Evolutionary conservation across 2,329 filamentous ascomycete genomes (phyloP).

Genomic region (Bisporella sp.): DNA sequence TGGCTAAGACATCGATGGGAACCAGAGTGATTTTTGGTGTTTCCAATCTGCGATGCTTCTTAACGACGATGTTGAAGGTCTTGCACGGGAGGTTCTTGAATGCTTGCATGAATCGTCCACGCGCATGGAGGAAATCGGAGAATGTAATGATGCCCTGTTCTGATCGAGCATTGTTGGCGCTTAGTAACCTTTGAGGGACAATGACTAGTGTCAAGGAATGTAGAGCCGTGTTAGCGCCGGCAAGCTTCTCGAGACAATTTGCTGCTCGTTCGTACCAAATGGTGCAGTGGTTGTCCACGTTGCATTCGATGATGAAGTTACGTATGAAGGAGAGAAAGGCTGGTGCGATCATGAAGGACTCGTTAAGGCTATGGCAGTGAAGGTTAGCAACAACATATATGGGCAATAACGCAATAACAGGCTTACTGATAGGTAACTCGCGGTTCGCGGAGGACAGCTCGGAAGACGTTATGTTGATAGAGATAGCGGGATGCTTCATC

Average conservation of each 20-base stretch:
- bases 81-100: slow-evolving; percentile 15
- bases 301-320: slow-evolving; percentile 18
- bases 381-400: too few species aligned
- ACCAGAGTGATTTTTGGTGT: not conserved
- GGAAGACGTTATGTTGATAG: slow-evolving; percentile 19
- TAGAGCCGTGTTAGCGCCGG: slow-evolving; percentile 10
- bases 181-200: slow-evolving; percentile 7
- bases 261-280: slow-evolving; percentile 15
- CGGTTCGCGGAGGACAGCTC: slow-evolving; percentile 13
- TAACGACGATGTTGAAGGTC: slow-evolving; percentile 19
- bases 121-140: slow-evolving; percentile 17
- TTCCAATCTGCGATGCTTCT: slow-evolving; percentile 6
- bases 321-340: slow-evolving; percentile 9
- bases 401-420: not conserved
- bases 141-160: slow-evolving; percentile 16
- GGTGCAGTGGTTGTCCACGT: slow-evolving; percentile 10
- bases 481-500: slow-evolving; percentile 17
- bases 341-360: not conserved
- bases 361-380: not conserved
- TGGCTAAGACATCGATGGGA: not conserved
- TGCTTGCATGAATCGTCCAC: slow-evolving; percentile 13
- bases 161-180: slow-evolving; percentile 9
- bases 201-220: slow-evolving; percentile 17
- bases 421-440: not conserved
- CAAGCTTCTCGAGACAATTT: slow-evolving; percentile 11